Base-by-base conservation (phyloP, 2,329 filamentous ascomycete genomes). In the Ampelomyces quisqualis region DNA sequence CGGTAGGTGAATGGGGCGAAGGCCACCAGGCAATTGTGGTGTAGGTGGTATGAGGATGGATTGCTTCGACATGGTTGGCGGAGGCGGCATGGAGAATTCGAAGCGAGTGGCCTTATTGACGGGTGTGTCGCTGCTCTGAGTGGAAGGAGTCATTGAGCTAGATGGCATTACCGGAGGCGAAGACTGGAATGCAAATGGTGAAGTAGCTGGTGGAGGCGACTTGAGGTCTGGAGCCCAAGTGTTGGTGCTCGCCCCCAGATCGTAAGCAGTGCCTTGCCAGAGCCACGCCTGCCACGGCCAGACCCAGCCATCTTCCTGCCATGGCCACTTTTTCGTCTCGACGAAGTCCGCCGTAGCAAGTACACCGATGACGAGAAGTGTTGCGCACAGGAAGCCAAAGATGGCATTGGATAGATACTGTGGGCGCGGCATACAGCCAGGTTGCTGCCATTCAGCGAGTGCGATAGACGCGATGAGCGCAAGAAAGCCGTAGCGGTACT, bases 251-350 rank as follows among this genome's bases (percentile, higher is more conserved):
- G 21, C 38, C 13, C 32, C 24, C 4, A 40, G 11, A 19, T 40
- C 31, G 9, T 40, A 34, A 2, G 21, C 30, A 3, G 38, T 40
- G 4, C 22, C 19, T 17, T 15, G 10, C 30, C 38, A 40, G n/a
- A 40, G 18, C 31, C 23, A 29, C 11, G n/a, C 17, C 18, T 40
- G 28, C 29, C 38, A 40, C 7, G 38, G 38, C 31, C 38, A 40
- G 5, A 40, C 31, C 38, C 38, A 40, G 4, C 31, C 38, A 7
- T 40, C 19, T 21, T 40, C 31, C 7, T 40, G 23, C 38, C 38
- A 40, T 1, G 38, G 31, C 38, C 31, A 40, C 10, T 21, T 40
- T 11, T 35, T 22, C 11, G 31, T 40, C 17, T 40, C 38, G 5
- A 18, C 5, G 14, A 19, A 40, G 11, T 40, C 38, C 18, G 26